A percentile compares a stretch with the other conserved stretches of the same genome.
These are phyloP conservation scores for Forsythia suspensa DNA, from an alignment of 257 asterid species.

Conservation along the genomic window DNA sequence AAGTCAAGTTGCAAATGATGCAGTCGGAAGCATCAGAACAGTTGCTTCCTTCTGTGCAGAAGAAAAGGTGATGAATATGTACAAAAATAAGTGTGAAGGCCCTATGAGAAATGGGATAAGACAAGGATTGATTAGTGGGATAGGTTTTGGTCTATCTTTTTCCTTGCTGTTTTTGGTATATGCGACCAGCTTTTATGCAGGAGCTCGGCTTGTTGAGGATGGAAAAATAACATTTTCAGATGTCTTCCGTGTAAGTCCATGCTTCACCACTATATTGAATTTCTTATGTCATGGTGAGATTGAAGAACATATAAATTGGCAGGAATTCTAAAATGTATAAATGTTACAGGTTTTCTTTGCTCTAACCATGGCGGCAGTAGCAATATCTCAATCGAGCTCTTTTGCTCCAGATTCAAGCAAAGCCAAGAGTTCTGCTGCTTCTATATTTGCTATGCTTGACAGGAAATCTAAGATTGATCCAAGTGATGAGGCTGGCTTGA, in stretches of 20 bases:
- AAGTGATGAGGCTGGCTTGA: conserved; percentile 69
- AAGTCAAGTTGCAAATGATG: conserved; percentile 86
- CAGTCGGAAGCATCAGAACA: conserved; percentile 83
- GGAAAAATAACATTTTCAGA: conserved; percentile 66
- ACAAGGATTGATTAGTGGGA: conserved; percentile 72
- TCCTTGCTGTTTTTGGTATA: conserved; percentile 61
- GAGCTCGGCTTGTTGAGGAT: conserved; percentile 73
- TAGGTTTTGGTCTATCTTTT: conserved; percentile 72
- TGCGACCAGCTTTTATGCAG: conserved; percentile 87
- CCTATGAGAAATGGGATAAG: conserved; percentile 66
- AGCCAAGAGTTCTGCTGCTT: conserved; percentile 82
- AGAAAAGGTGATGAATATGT: conserved; percentile 71
- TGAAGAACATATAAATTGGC: background rate
- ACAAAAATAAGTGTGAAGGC: conserved; percentile 72
- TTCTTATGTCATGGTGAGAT: background rate
- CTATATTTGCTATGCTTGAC: conserved; percentile 72
- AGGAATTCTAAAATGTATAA: background rate
- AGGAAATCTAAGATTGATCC: conserved; percentile 74
- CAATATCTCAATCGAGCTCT: conserved; percentile 80
- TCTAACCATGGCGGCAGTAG: conserved; percentile 79
- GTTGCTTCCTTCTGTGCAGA: conserved; percentile 92
- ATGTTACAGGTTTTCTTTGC: conserved; percentile 82
- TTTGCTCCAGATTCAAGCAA: conserved; percentile 80
- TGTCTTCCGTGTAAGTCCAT: conserved; percentile 74
- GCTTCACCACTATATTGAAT: background rate